Conservation (phyloP, 2,329 filamentous ascomycete genomes). For the Exutisphaerella laricina region DNA sequence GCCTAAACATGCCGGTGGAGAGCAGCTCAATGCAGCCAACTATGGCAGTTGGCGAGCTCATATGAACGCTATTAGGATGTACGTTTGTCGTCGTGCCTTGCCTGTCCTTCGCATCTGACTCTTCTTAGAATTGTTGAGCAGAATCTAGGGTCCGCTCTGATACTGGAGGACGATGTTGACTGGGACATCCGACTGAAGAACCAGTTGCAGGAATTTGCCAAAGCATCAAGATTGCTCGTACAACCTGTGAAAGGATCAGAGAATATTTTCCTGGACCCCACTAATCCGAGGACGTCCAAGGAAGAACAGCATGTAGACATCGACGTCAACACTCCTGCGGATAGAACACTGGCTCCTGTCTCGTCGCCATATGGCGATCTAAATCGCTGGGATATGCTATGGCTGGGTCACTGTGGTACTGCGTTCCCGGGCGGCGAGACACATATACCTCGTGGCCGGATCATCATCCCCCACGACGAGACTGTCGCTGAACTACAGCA, state of each 20-base stretch:
- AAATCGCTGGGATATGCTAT: conserved; percentile 33
- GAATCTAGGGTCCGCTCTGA: conserved; percentile 35
- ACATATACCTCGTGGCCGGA: conserved; percentile 20
- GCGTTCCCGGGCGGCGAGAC: conserved; percentile 19
- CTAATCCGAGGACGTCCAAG: not conserved
- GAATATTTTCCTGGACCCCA: not conserved
- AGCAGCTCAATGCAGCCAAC: conserved; percentile 5
- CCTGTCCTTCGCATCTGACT: not conserved
- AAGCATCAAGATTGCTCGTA: conserved; percentile 34
- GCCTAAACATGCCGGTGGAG: not conserved
- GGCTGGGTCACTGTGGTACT: conserved; percentile 32
- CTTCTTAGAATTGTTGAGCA: conserved; percentile 20
- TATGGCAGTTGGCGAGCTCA: conserved; percentile 14
- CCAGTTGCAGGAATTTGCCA: conserved; percentile 33
- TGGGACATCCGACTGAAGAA: conserved; percentile 39
- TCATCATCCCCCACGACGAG: conserved; percentile 18
- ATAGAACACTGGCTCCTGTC: conserved; percentile 22
- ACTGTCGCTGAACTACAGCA: conserved; percentile 20
- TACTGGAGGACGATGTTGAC: conserved; percentile 41
- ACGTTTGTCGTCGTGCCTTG: conserved; percentile 12
- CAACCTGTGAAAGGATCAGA: conserved; percentile 10
- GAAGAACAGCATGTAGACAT: conserved; percentile 12
- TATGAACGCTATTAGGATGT: conserved; percentile 15
- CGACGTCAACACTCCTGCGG: conserved; percentile 10
- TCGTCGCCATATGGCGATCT: conserved; percentile 36